Percentiles rank a stretch among this genome's conserved stretches.
Evolutionary conservation across 192 early-diverging fungal species (phyloP).

Genomic region (Phycomyces blakesleeanus): DNA sequence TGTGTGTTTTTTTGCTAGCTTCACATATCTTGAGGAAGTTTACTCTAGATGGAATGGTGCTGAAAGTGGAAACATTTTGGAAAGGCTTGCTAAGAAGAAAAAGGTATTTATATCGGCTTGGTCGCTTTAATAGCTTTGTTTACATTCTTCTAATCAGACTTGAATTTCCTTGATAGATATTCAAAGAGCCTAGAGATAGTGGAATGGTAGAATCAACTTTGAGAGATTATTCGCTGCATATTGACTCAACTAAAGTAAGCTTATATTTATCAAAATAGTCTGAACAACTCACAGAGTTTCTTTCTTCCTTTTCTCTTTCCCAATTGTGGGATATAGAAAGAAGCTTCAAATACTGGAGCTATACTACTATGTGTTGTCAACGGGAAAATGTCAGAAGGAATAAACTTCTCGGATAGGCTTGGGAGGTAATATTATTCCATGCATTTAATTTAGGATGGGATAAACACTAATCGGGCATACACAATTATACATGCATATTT

Average conservation of each 20-base stretch:
- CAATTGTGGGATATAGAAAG: neutral
- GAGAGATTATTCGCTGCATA: constrained; percentile 53
- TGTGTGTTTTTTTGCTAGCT: constrained; percentile 86
- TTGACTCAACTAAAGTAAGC: constrained; percentile 28
- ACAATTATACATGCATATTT: neutral
- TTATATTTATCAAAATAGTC: constrained; percentile 2
- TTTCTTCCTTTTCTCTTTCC: too few species aligned
- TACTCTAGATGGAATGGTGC: constrained; percentile 47
- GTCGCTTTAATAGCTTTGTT: neutral
- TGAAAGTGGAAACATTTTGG: constrained; percentile 34
- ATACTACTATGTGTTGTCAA: constrained; percentile 87
- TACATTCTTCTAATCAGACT: constrained; percentile 16
- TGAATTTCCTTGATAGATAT: constrained; percentile 46
- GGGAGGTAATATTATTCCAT: constrained; percentile 49
- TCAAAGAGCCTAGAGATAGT: constrained; percentile 62
- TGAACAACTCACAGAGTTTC: too few species aligned
- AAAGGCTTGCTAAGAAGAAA: constrained; percentile 57
- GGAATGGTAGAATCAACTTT: constrained; percentile 55
- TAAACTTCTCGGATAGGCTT: constrained; percentile 85
- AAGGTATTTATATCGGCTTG: constrained; percentile 32
- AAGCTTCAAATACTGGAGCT: constrained; percentile 46
- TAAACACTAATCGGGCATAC: neutral
- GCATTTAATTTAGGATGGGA: neutral
- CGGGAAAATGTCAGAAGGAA: constrained; percentile 91
- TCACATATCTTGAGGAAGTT: constrained; percentile 67